Evolutionary conservation across 2,329 filamentous ascomycete species (phyloP).

Genomic region (Helicocarpus griseus): DNA sequence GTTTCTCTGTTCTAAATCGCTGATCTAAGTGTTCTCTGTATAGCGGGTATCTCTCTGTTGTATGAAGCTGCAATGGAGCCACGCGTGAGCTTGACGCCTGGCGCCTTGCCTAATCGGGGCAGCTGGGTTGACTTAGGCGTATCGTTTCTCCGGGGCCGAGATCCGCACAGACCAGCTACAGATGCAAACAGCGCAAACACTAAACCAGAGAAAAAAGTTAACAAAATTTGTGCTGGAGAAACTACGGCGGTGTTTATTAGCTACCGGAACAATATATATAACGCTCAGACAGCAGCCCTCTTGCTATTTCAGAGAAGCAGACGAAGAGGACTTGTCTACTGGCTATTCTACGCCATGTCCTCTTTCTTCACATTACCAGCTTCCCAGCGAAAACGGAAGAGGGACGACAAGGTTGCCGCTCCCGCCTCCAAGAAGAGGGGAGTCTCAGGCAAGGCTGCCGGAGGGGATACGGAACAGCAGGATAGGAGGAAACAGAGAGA

Average conservation of each 20-base stretch:
- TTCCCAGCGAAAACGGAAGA: slow-evolving; percentile 84
- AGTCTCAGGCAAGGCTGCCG: slow-evolving; percentile 25
- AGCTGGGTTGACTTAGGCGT: slow-evolving; percentile 24
- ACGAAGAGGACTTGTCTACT: not conserved
- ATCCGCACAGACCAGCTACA: slow-evolving; percentile 16
- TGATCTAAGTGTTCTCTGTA: not conserved
- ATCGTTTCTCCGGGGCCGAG: slow-evolving; percentile 19
- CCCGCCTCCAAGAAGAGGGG: slow-evolving; percentile 38
- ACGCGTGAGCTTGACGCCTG: slow-evolving; percentile 35
- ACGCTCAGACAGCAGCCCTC: not conserved
- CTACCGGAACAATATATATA: not conserved
- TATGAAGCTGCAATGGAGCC: slow-evolving; percentile 11
- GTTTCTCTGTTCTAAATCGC: not conserved
- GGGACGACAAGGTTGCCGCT: slow-evolving; percentile 40
- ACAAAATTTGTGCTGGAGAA: not conserved
- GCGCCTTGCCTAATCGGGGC: slow-evolving; percentile 10
- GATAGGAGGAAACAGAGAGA: slow-evolving; percentile 44
- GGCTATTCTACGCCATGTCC: slow-evolving; percentile 51
- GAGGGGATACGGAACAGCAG: slow-evolving; percentile 33
- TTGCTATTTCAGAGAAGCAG: not conserved
- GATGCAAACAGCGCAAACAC: slow-evolving; percentile 25
- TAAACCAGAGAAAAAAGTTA: slow-evolving; percentile 20
- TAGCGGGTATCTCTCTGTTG: not conserved
- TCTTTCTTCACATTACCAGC: slow-evolving; percentile 91
- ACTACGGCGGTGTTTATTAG: not conserved